Evolutionary conservation across 1,139 yeast species (phyloP).

Genomic region (Taphrina wiesneri): DNA sequence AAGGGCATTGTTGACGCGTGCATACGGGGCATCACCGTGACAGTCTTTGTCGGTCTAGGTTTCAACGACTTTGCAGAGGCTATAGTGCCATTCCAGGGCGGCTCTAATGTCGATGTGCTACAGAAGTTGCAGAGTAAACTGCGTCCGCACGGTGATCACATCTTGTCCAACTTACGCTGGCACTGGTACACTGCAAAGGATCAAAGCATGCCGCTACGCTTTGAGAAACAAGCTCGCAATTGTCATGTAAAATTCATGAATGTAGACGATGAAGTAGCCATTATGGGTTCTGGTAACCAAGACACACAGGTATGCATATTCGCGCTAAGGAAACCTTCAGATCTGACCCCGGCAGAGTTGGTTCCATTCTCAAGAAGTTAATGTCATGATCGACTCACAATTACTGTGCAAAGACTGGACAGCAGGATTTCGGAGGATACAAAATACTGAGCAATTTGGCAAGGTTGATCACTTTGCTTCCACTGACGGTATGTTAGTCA

Average conservation of each 20-base stretch:
- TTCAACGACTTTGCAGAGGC: slow-evolving; percentile 22
- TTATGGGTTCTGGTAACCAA: slow-evolving; percentile 23
- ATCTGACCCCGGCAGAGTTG: slow-evolving; percentile 4
- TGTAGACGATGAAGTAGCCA: slow-evolving; percentile 25
- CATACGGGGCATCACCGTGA: slow-evolving; percentile 9
- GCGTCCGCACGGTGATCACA: neutral
- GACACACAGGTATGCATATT: neutral
- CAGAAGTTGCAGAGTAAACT: slow-evolving; percentile 11
- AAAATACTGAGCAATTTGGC: slow-evolving; percentile 16
- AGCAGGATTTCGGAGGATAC: slow-evolving; percentile 13
- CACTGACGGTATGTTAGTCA: neutral
- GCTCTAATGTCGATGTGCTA: slow-evolving; percentile 17
- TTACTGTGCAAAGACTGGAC: slow-evolving; percentile 11
- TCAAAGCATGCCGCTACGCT: slow-evolving; percentile 7
- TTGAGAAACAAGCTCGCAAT: slow-evolving; percentile 21
- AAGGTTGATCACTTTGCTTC: slow-evolving; percentile 8
- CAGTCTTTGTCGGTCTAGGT: slow-evolving; percentile 21
- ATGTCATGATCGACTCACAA: slow-evolving; percentile 20
- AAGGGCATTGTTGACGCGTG: slow-evolving; percentile 11
- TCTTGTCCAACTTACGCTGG: neutral
- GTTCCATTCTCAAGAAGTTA: slow-evolving; percentile 25
- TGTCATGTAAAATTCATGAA: slow-evolving; percentile 24
- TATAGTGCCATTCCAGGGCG: slow-evolving; percentile 19
- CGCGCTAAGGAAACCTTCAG: too few species aligned
- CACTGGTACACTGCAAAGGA: slow-evolving; percentile 26